Conservation (phyloP, 352 stramenopile species). For the Globisporangium recalcitrans region DNA sequence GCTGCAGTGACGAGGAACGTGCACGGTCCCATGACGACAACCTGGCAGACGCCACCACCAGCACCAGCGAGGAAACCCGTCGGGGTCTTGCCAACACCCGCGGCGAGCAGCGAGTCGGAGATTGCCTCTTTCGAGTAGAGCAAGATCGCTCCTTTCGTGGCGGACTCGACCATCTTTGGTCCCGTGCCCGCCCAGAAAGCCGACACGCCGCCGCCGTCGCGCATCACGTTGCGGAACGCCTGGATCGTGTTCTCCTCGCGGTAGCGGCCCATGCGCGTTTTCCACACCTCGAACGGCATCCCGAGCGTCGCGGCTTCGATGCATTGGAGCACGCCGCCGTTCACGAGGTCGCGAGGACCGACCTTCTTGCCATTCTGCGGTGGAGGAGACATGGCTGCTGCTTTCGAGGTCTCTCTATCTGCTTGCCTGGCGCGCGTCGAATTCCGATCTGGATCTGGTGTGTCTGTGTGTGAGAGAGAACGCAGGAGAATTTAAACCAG, state of each 20-base stretch:
- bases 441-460: conserved; percentile 15
- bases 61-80: conserved; percentile 83
- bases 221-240: conserved; percentile 87
- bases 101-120: conserved; percentile 68
- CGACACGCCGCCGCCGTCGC: conserved; percentile 65
- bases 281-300: conserved; percentile 92
- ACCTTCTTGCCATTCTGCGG: conserved; percentile 76
- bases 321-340: conserved; percentile 83
- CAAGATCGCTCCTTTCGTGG: conserved; percentile 87
- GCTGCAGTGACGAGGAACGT: conserved; percentile 89
- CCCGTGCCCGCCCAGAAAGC: conserved; percentile 88
- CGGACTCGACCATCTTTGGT: conserved; percentile 90
- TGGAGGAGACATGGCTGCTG: conserved; percentile 44
- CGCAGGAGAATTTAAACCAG: background rate
- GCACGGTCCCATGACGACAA: conserved; percentile 87
- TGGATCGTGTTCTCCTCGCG: conserved; percentile 72
- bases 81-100: conserved; percentile 51
- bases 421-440: conserved; percentile 5
- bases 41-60: conserved; percentile 83
- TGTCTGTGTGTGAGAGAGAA: too few species aligned
- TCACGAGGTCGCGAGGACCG: conserved; percentile 67
- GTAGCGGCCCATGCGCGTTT: conserved; percentile 90
- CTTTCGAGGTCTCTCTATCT: background rate
- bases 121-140: conserved; percentile 89
- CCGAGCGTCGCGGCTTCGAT: conserved; percentile 85